Conservation (phyloP, 2,329 filamentous ascomycete genomes). For the Colletotrichum lini region DNA sequence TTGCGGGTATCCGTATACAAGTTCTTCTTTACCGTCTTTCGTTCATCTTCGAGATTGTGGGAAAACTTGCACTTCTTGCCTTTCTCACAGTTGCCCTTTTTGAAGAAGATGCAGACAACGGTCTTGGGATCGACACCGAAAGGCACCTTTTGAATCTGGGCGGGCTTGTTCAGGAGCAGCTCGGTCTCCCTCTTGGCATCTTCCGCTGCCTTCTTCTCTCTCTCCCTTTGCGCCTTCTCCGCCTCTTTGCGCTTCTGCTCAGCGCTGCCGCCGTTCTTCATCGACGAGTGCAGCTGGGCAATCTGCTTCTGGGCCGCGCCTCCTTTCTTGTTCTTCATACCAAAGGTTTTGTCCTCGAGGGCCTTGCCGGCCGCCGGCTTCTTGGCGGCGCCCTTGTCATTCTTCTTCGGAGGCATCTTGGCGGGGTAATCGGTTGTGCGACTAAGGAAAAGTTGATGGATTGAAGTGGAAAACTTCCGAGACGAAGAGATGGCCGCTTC, state of each 20-base stretch:
- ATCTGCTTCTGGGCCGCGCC: constrained; percentile 91
- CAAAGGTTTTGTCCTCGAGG: constrained; percentile 97
- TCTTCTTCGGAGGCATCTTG: constrained; percentile 82
- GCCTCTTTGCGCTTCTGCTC: constrained; percentile 88
- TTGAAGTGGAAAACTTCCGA: constrained; percentile 15
- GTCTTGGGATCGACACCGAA: constrained; percentile 99
- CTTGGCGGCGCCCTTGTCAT: constrained; percentile 64
- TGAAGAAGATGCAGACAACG: constrained; percentile 95
- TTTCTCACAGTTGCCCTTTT: constrained; percentile 98
- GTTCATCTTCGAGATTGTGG: constrained; percentile 89
- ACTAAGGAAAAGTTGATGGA: constrained; percentile 22
- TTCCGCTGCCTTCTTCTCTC: constrained; percentile 93
- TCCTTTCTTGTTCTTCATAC: constrained; percentile 99
- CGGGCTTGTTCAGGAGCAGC: constrained; percentile 88
- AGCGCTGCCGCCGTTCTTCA: constrained; percentile 81
- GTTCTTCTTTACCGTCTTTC: constrained; percentile 93
- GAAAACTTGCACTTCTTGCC: constrained; percentile 98
- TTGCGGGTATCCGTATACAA: constrained; percentile 89
- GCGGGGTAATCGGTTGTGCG: constrained; percentile 47
- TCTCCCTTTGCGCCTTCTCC: constrained; percentile 78
- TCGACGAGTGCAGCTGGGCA: constrained; percentile 82
- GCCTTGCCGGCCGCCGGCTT: constrained; percentile 71
- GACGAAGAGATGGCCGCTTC: constrained; percentile 11
- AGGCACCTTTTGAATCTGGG: constrained; percentile 96
- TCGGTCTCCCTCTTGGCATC: constrained; percentile 84